A percentile compares a stretch with the other conserved stretches of the same genome.
Evolutionary conservation across 768 basidiomycete genomes (phyloP).

Genomic region (Tylopilus plumbeoviolaceoides): DNA sequence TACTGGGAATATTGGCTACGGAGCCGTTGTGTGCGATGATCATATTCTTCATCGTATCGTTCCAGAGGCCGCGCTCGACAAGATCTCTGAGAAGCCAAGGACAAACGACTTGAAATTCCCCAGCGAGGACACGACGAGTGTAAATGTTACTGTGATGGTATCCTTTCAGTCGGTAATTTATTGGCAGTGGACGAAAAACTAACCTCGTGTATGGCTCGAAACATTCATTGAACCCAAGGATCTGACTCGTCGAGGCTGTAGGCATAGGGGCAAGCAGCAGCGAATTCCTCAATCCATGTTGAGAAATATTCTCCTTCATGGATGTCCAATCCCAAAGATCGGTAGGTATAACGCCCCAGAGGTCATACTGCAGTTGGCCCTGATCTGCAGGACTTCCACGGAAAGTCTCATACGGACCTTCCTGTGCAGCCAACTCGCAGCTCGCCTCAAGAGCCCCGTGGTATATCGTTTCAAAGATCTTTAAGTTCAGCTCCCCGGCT

Average conservation of each 20-base stretch:
- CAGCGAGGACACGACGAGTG: slow-evolving; percentile 97
- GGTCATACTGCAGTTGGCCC: slow-evolving; percentile 89
- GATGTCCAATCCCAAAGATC: slow-evolving; percentile 92
- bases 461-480: slow-evolving; percentile 99
- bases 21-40: slow-evolving; percentile 96
- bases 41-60: slow-evolving; percentile 99
- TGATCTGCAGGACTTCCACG: slow-evolving; percentile 85
- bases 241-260: slow-evolving; percentile 97
- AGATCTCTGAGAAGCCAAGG: slow-evolving; percentile 99
- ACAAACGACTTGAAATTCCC: slow-evolving; percentile 99
- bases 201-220: slow-evolving; percentile 98
- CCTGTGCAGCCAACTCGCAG: slow-evolving; percentile 73
- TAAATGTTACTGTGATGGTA: slow-evolving; percentile 83
- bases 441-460: slow-evolving; percentile 91
- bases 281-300: slow-evolving; percentile 84
- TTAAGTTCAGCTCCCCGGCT: slow-evolving; percentile 84
- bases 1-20: slow-evolving; percentile 79
- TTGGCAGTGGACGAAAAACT: slow-evolving; percentile 13
- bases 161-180: slow-evolving; percentile 7
- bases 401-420: slow-evolving; percentile 87
- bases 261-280: slow-evolving; percentile 96
- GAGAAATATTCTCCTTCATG: slow-evolving; percentile 82
- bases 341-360: slow-evolving; percentile 91
- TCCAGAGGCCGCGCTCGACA: slow-evolving; percentile 92
- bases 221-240: slow-evolving; percentile 97